These are phyloP conservation scores for Apocynum venetum DNA, from an alignment of 257 asterid species.

Conservation along the genomic window DNA sequence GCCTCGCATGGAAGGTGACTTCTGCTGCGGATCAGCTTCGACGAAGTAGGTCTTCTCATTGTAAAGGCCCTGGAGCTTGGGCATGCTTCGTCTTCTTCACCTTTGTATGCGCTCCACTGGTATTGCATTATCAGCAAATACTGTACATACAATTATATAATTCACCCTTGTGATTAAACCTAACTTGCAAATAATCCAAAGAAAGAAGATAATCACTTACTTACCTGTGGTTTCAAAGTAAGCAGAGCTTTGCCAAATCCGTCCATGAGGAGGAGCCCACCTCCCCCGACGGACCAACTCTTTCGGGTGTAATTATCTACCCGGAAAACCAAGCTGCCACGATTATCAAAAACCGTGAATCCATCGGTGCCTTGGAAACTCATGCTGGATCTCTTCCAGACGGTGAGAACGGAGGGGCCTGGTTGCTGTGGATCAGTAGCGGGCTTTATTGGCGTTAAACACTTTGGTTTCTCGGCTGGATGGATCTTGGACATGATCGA, in stretches of 20 bases:
- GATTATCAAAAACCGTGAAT: slow-evolving; percentile 33
- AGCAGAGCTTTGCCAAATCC: slow-evolving; percentile 33
- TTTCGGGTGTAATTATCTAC: slow-evolving; percentile 36
- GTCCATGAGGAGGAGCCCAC: slow-evolving; percentile 38
- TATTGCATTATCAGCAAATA: slow-evolving; percentile 22
- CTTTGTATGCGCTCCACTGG: slow-evolving; percentile 35
- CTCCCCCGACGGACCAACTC: slow-evolving; percentile 19
- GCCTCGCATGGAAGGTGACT: slow-evolving; percentile 25
- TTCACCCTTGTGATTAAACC: neutral
- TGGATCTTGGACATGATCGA: slow-evolving; percentile 13
- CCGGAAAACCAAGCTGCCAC: slow-evolving; percentile 29
- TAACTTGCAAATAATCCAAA: no score
- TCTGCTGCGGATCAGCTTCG: neutral
- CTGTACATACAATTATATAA: no score
- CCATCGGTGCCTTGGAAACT: slow-evolving; percentile 46
- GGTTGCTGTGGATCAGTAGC: neutral
- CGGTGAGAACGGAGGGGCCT: slow-evolving; percentile 23
- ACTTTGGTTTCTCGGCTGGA: slow-evolving; percentile 8
- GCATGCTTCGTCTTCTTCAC: slow-evolving; percentile 18
- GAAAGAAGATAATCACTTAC: no score
- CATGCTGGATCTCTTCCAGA: slow-evolving; percentile 43
- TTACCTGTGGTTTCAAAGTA: slow-evolving; percentile 39
- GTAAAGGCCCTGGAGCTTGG: slow-evolving; percentile 17
- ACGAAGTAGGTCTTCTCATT: slow-evolving; percentile 29
- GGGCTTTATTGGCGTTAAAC: neutral